phyloP scores from a whole-genome alignment of 2,329 filamentous ascomycete genomes.

The Hypoxylon sp. region DNA sequence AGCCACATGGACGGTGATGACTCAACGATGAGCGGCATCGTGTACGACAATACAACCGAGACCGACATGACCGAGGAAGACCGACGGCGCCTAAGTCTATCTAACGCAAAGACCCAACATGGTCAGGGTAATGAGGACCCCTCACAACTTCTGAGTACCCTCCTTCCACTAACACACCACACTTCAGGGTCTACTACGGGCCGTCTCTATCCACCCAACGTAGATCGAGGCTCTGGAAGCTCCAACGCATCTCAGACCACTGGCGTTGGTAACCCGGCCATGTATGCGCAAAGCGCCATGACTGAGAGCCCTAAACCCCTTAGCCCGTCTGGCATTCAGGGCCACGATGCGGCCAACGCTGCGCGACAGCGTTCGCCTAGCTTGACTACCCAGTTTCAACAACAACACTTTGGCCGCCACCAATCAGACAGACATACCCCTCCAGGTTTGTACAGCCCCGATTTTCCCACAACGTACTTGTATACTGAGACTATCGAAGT shows the following conservation, averaged over 20 bases:
- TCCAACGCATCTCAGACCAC: conserved; percentile 63
- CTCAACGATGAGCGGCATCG: conserved; percentile 63
- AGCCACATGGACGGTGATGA: conserved; percentile 60
- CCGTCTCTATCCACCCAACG: conserved; percentile 69
- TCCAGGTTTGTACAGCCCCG: conserved; percentile 54
- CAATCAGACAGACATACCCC: conserved; percentile 64
- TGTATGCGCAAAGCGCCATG: conserved; percentile 77
- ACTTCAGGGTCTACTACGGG: conserved; percentile 60
- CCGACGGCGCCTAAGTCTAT: conserved; percentile 71
- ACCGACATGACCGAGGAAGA: conserved; percentile 68
- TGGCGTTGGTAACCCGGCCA: conserved; percentile 55
- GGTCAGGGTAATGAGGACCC: conserved; percentile 60
- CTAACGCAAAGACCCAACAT: conserved; percentile 77
- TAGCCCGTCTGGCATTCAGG: conserved; percentile 65
- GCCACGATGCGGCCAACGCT: conserved; percentile 60
- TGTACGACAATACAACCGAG: conserved; percentile 66
- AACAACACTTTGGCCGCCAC: conserved; percentile 63
- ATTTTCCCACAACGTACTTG: conserved; percentile 23
- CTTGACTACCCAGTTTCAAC: conserved; percentile 69
- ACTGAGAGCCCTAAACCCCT: conserved; percentile 89
- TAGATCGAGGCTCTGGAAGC: conserved; percentile 63
- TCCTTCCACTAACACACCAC: conserved; percentile 75
- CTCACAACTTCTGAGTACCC: conserved; percentile 65
- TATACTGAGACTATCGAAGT: conserved; percentile 43
- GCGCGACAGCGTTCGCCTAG: conserved; percentile 71